Percentiles rank a stretch among this genome's conserved stretches.
These are phyloP conservation scores for Leccinum longicurvipes DNA, from an alignment of 768 basidiomycete species.

Conservation along the genomic window DNA sequence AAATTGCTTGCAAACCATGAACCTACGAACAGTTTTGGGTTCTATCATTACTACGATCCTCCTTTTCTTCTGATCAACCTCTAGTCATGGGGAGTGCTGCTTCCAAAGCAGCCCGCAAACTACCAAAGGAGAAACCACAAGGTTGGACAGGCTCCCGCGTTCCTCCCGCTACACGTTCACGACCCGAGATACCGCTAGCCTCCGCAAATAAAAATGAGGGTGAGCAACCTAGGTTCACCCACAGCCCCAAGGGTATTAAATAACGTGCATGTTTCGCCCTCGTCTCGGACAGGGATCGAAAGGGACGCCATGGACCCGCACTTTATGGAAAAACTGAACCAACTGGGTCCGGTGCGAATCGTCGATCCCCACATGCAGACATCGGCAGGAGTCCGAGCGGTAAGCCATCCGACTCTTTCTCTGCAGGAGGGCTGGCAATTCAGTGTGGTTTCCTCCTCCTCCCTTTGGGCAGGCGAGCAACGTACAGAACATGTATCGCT, in stretches of 20 bases:
- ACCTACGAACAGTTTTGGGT: not conserved
- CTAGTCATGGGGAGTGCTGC: slow-evolving; percentile 54
- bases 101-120: slow-evolving; percentile 57
- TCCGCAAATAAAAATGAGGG: slow-evolving; percentile 54
- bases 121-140: slow-evolving; percentile 47
- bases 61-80: no score
- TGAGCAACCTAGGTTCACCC: slow-evolving; percentile 12
- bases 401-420: slow-evolving; percentile 25
- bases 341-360: slow-evolving; percentile 66
- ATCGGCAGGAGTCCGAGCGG: slow-evolving; percentile 37
- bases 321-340: slow-evolving; percentile 60
- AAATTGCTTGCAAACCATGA: slow-evolving; percentile 13
- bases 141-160: slow-evolving; percentile 43
- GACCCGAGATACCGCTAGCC: slow-evolving; percentile 32
- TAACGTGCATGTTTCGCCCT: not conserved
- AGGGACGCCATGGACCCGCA: slow-evolving; percentile 70
- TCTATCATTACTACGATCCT: not conserved
- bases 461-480: slow-evolving; percentile 18
- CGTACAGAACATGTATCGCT: slow-evolving; percentile 46
- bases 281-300: slow-evolving; percentile 48
- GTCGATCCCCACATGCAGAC: slow-evolving; percentile 63
- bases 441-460: not conserved
- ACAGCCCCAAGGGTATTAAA: not conserved
- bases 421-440: not conserved
- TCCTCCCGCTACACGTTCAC: slow-evolving; percentile 18